Percentiles rank a stretch among this genome's conserved stretches.
Conservation (phyloP, 345 rosid genomes). For the Aquilaria malaccensis region DNA sequence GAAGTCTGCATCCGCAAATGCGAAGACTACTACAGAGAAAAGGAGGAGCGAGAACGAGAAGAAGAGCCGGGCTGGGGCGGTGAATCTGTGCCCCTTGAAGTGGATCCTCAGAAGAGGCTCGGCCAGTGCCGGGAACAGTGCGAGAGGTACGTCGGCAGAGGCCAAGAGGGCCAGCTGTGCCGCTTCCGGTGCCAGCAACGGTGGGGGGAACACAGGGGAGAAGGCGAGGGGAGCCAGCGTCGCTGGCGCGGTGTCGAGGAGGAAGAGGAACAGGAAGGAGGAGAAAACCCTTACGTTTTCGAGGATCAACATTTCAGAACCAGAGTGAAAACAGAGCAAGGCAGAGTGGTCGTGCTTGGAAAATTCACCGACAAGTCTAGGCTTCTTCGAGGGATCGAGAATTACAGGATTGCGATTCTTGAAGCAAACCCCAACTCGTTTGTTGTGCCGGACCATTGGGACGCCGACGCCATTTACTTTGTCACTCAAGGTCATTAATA, state of each 20-base stretch:
- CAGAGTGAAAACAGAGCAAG: constrained; percentile 21
- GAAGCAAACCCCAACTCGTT: constrained; percentile 31
- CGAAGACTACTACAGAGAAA: constrained; percentile 25
- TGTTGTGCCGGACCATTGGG: constrained; percentile 30
- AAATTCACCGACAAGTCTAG: constrained; percentile 31
- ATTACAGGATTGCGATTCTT: constrained; percentile 24
- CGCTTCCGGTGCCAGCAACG: constrained; percentile 22
- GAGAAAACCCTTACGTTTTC: constrained; percentile 34
- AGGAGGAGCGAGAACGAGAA: constrained; percentile 11
- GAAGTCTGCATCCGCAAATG: constrained; percentile 23
- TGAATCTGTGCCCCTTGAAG: background rate
- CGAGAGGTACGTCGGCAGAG: constrained; percentile 9
- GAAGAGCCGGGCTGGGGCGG: constrained; percentile 5
- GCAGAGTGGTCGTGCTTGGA: constrained; percentile 23
- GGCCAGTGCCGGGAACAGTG: constrained; percentile 29
- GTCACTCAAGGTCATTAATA: constrained; percentile 24
- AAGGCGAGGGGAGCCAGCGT: background rate
- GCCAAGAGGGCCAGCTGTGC: constrained; percentile 20
- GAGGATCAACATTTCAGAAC: constrained; percentile 17
- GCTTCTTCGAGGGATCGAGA: constrained; percentile 36
- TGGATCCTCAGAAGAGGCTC: constrained; percentile 15
- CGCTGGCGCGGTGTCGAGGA: background rate
- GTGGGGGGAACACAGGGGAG: background rate
- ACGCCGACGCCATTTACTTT: constrained; percentile 31
- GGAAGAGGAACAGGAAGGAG: constrained; percentile 4